Conservation (phyloP, 2,329 filamentous ascomycete genomes). For the Aspergillus pseudotamarii region DNA sequence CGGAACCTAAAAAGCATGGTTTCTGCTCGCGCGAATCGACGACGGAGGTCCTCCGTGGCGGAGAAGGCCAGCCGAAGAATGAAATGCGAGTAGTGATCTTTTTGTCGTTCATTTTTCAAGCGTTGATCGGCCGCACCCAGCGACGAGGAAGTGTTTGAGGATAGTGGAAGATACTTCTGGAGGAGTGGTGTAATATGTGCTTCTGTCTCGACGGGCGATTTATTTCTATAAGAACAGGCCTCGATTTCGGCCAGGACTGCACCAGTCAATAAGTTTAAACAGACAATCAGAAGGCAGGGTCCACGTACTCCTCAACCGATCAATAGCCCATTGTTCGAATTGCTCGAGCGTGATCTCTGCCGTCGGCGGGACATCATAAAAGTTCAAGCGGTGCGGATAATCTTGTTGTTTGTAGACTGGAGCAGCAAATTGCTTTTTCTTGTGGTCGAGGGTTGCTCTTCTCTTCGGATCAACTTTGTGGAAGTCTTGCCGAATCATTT, state of each 20-base stretch:
- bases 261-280: slow-evolving; percentile 5
- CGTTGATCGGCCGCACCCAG: slow-evolving; percentile 52
- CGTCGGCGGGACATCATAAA: slow-evolving; percentile 85
- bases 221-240: slow-evolving; percentile 93
- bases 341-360: slow-evolving; percentile 94
- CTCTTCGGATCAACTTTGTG: slow-evolving; percentile 65
- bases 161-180: slow-evolving; percentile 82
- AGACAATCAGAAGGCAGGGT: neutral
- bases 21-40: slow-evolving; percentile 84
- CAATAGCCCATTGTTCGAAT: slow-evolving; percentile 98
- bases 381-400: slow-evolving; percentile 87
- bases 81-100: slow-evolving; percentile 97
- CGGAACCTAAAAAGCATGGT: slow-evolving; percentile 85
- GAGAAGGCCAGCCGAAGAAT: slow-evolving; percentile 93
- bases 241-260: slow-evolving; percentile 62
- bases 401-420: slow-evolving; percentile 74
- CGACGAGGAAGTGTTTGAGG: slow-evolving; percentile 69
- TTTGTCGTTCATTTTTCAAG: slow-evolving; percentile 75
- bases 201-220: slow-evolving; percentile 76
- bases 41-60: slow-evolving; percentile 83
- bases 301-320: slow-evolving; percentile 73
- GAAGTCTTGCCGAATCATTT: slow-evolving; percentile 49
- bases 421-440: slow-evolving; percentile 83
- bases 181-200: slow-evolving; percentile 83
- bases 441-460: slow-evolving; percentile 73